Percentiles rank a stretch among this genome's conserved stretches.
Evolutionary conservation across 2,329 filamentous ascomycete genomes (phyloP).

Genomic region (Pseudogymnoascus pannorum): DNA sequence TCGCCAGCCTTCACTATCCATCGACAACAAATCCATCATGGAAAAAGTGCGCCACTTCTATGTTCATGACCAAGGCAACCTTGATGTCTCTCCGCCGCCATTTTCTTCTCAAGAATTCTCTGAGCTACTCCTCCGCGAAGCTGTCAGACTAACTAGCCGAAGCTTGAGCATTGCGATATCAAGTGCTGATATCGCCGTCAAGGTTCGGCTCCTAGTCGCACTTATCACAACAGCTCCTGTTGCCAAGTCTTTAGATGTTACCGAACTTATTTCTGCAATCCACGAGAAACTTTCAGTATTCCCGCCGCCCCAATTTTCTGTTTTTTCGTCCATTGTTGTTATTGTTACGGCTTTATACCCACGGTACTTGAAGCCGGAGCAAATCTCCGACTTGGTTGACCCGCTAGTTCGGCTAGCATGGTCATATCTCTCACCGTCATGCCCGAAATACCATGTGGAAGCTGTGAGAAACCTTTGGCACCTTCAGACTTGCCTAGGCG

Average conservation of each 20-base stretch:
- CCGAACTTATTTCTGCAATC: constrained; percentile 43
- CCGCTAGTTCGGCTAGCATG: constrained; percentile 68
- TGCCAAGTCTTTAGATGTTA: constrained; percentile 39
- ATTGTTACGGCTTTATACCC: constrained; percentile 51
- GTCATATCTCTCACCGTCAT: constrained; percentile 70
- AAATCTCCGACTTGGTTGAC: constrained; percentile 56
- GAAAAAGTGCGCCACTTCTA: constrained; percentile 61
- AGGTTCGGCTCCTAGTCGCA: constrained; percentile 52
- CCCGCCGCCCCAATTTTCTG: constrained; percentile 38
- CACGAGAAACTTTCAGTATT: constrained; percentile 38
- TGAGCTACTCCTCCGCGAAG: constrained; percentile 57
- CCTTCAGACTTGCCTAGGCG: constrained; percentile 65
- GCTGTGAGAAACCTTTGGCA: constrained; percentile 81
- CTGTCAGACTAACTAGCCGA: constrained; percentile 44
- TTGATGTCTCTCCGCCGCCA: constrained; percentile 54
- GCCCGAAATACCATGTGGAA: constrained; percentile 92
- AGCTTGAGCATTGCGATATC: constrained; percentile 36
- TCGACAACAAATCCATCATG: constrained; percentile 46
- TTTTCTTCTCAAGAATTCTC: constrained; percentile 49
- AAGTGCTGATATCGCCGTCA: constrained; percentile 45
- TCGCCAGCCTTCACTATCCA: constrained; percentile 22
- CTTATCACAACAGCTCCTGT: constrained; percentile 46
- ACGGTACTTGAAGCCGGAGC: constrained; percentile 43
- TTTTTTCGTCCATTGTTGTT: constrained; percentile 52
- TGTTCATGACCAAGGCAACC: constrained; percentile 59